Evolutionary conservation across 192 early-diverging fungal genomes (phyloP).

Genomic region (Rhizophagus prolifer): DNA sequence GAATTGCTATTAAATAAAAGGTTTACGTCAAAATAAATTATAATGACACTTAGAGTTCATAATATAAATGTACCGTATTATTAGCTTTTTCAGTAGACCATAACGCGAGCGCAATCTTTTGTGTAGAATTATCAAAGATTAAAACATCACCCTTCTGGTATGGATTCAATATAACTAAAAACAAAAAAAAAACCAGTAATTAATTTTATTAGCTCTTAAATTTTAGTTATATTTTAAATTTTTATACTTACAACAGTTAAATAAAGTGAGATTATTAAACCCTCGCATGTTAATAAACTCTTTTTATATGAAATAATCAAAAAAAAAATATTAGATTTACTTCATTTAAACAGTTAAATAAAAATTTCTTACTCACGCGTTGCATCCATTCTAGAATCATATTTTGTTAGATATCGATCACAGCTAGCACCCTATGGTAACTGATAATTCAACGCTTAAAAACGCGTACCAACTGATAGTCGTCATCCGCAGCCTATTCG

Average conservation of each 20-base stretch:
- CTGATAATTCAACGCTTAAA: not conserved
- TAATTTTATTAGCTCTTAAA: not conserved
- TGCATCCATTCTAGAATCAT: constrained; percentile 1
- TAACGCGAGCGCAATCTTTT: constrained; percentile 23
- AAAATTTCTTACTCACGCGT: not conserved
- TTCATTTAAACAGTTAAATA: too few species aligned
- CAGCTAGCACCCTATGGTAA: constrained; percentile 7
- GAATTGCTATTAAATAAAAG: not conserved
- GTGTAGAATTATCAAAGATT: constrained; percentile 16
- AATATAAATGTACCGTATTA: constrained; percentile 23
- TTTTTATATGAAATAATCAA: not conserved
- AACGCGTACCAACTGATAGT: not conserved
- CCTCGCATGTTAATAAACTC: constrained; percentile 20
- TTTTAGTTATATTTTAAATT: not conserved
- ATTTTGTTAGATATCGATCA: constrained; percentile 1
- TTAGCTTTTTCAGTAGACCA: constrained; percentile 7
- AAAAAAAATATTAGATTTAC: not conserved
- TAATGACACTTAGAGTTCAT: not conserved
- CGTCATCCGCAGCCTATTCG: constrained; percentile 21
- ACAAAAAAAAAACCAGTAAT: not conserved
- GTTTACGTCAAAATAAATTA: not conserved
- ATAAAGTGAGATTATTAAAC: not conserved
- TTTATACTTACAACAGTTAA: constrained; percentile 22
- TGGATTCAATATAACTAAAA: constrained; percentile 19
- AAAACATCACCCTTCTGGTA: not conserved